Percentiles rank a stretch among this genome's conserved stretches.
These are phyloP conservation scores for Talaromyces stipitatus DNA, from an alignment of 495 filamentous ascomycete species.

Conservation along the genomic window DNA sequence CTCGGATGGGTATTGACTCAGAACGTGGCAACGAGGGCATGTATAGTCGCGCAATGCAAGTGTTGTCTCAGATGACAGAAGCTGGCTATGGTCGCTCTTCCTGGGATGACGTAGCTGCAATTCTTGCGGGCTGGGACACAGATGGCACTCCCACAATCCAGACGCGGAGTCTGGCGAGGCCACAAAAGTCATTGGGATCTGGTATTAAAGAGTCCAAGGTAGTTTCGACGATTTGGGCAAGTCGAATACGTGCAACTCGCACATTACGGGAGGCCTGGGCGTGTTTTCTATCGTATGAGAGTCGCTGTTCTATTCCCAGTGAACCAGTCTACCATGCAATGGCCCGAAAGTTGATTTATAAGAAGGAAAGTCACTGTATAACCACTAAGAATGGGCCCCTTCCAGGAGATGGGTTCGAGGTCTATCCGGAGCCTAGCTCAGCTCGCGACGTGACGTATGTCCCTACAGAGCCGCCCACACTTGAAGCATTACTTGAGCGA, in stretches of 20 bases:
- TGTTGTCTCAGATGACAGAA: constrained; percentile 51
- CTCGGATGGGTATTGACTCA: constrained; percentile 50
- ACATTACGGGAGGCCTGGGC: constrained; percentile 68
- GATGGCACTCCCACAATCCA: constrained; percentile 66
- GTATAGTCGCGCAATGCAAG: constrained; percentile 49
- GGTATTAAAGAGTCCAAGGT: constrained; percentile 8
- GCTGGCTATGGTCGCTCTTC: constrained; percentile 48
- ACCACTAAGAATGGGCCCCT: constrained; percentile 24
- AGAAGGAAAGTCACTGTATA: constrained; percentile 16
- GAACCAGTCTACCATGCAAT: constrained; percentile 49
- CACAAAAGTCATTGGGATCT: constrained; percentile 13
- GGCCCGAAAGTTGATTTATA: constrained; percentile 49
- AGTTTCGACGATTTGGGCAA: constrained; percentile 43
- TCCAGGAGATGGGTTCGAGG: constrained; percentile 56
- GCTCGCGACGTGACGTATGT: constrained; percentile 53
- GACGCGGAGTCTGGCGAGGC: constrained; percentile 37
- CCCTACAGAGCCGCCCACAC: constrained; percentile 43
- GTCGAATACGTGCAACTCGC: constrained; percentile 56
- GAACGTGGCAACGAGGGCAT: constrained; percentile 47
- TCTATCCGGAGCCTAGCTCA: constrained; percentile 46
- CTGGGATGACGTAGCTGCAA: constrained; percentile 50
- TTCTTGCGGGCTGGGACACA: constrained; percentile 61
- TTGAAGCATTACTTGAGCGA: constrained; percentile 44
- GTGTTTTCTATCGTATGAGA: constrained; percentile 51
- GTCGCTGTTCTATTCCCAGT: constrained; percentile 23